Evolutionary conservation across 257 asterid genomes (phyloP).

Genomic region (Cynanchum wilfordii): DNA sequence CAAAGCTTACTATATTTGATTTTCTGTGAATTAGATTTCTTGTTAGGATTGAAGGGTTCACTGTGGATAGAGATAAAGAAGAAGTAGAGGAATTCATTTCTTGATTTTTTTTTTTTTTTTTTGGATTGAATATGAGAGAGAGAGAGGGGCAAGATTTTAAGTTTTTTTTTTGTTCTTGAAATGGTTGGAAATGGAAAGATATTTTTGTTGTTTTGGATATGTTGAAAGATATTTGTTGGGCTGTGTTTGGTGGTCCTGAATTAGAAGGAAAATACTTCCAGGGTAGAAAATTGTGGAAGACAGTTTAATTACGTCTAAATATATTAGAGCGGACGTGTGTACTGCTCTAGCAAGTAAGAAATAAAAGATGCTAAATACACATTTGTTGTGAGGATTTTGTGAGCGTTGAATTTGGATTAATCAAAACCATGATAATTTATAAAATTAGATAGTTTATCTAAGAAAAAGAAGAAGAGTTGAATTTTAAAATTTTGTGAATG

Average conservation of each 20-base stretch:
- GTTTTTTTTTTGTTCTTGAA: background rate
- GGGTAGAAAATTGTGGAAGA: background rate
- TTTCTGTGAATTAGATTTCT: slow-evolving; percentile 21
- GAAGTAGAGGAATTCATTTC: slow-evolving; percentile 44
- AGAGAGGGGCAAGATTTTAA: background rate
- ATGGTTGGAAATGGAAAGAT: background rate
- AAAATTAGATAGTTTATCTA: too few species aligned
- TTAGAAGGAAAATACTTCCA: background rate
- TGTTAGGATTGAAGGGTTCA: slow-evolving; percentile 27
- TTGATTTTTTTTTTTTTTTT: background rate
- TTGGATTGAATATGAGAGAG: background rate
- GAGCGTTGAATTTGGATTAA: too few species aligned
- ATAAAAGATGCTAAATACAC: too few species aligned
- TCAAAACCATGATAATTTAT: too few species aligned
- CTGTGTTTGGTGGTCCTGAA: background rate
- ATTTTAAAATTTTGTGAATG: too few species aligned
- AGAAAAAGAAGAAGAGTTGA: too few species aligned
- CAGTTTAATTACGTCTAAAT: too few species aligned
- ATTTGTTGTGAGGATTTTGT: too few species aligned
- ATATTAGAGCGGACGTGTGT: too few species aligned
- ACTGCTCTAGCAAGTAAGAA: too few species aligned
- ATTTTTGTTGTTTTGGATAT: background rate
- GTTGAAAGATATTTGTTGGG: background rate
- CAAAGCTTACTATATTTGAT: slow-evolving; percentile 8
- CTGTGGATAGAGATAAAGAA: slow-evolving; percentile 26